Percentiles rank a stretch among this genome's conserved stretches.
Evolutionary conservation across 495 filamentous ascomycete genomes (phyloP).

Genomic region (Bacidia gigantensis): DNA sequence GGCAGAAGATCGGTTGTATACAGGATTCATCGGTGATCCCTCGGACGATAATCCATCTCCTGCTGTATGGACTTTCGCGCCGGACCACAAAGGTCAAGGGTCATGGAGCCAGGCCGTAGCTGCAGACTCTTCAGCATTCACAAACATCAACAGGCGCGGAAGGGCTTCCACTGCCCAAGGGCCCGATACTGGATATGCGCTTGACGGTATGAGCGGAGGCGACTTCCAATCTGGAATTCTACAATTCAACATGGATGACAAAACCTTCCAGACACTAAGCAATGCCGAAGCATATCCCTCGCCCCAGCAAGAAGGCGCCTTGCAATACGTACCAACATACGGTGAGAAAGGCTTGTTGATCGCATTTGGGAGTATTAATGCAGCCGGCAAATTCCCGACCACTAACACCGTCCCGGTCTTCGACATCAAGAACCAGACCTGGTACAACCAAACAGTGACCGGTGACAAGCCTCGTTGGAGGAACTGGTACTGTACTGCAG

Average conservation of each 20-base stretch:
- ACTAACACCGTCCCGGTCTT: conserved; percentile 12
- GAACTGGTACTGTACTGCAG: conserved; percentile 9
- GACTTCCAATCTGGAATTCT: conserved; percentile 6
- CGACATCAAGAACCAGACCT: conserved; percentile 7
- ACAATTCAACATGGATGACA: conserved; percentile 9
- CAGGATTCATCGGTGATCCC: conserved; percentile 7
- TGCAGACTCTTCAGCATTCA: neutral
- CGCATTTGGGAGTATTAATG: conserved; percentile 9
- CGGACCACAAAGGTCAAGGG: conserved; percentile 10
- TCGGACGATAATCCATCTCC: neutral
- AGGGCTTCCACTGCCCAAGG: conserved; percentile 1
- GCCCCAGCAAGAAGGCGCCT: neutral
- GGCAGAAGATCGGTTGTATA: conserved; percentile 5
- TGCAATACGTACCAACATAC: conserved; percentile 16
- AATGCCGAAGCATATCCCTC: neutral
- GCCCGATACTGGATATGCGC: conserved; percentile 1
- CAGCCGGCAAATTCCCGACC: neutral
- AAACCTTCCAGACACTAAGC: conserved; percentile 7
- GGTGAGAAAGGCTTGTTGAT: conserved; percentile 13
- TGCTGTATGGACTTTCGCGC: conserved; percentile 14
- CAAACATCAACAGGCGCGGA: neutral
- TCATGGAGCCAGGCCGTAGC: conserved; percentile 3
- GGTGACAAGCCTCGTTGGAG: conserved; percentile 9
- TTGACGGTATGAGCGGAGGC: too few relatives aligned
- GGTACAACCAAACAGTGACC: conserved; percentile 17